These are phyloP conservation scores for Penicillium glabrum DNA, from an alignment of 2,329 filamentous ascomycete genomes.

Conservation along the genomic window DNA sequence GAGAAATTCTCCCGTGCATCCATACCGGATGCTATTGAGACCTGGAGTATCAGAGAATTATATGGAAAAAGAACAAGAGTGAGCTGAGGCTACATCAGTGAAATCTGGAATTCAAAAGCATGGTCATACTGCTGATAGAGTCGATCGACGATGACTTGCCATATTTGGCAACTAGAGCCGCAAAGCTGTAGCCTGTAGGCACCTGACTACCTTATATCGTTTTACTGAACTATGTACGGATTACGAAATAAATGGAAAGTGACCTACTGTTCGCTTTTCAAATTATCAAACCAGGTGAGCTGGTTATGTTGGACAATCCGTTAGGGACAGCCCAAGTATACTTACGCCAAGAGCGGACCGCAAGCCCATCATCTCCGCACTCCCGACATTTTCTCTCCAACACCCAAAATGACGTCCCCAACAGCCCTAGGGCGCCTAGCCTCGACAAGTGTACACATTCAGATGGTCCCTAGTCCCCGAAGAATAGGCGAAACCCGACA, in stretches of 20 bases:
- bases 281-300: too few relatives aligned
- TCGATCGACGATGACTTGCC: not conserved
- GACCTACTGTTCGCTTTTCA: too few relatives aligned
- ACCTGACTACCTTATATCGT: too few relatives aligned
- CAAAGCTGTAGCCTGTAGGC: too few relatives aligned
- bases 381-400: constrained; percentile 13
- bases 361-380: not conserved
- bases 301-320: not conserved
- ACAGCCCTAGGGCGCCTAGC: constrained; percentile 9
- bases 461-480: constrained; percentile 26
- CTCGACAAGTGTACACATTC: constrained; percentile 30
- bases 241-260: too few relatives aligned
- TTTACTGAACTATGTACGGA: too few relatives aligned
- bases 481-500: constrained; percentile 35
- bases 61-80: too few relatives aligned
- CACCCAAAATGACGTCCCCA: constrained; percentile 13
- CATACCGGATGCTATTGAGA: too few relatives aligned
- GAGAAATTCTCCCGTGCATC: too few relatives aligned
- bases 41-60: too few relatives aligned
- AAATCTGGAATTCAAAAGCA: too few relatives aligned
- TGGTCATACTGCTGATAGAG: not conserved
- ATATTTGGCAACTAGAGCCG: not conserved
- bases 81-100: too few relatives aligned
- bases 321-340: not conserved
- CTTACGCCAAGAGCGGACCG: constrained; percentile 12